Percentiles rank a stretch among this genome's conserved stretches.
phyloP scores from a whole-genome alignment of 192 early-diverging fungal genomes.

The Backusella macrospora region DNA sequence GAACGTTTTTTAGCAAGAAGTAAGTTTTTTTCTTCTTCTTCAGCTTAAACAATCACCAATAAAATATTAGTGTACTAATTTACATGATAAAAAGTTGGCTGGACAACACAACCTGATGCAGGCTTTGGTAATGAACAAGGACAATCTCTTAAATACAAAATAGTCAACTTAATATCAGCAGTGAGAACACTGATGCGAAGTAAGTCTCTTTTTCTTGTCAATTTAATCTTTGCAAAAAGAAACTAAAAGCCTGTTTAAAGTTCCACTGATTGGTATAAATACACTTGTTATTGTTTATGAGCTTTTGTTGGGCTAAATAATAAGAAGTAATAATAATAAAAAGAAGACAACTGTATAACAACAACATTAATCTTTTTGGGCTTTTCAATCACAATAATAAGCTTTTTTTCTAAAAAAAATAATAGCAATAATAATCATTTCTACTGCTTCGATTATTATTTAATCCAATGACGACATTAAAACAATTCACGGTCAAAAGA shows the following conservation, averaged over 20 bases:
- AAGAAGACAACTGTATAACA: background rate
- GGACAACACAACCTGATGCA: constrained; percentile 51
- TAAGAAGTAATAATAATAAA: background rate
- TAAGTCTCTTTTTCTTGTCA: constrained; percentile 43
- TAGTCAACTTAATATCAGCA: constrained; percentile 89
- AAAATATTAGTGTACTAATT: constrained; percentile 6
- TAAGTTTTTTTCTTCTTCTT: constrained; percentile 48
- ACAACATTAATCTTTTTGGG: too few relatives aligned
- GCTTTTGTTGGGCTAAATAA: constrained; percentile 71
- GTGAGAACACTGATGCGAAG: constrained; percentile 88
- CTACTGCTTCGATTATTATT: too few relatives aligned
- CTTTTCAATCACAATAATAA: too few relatives aligned
- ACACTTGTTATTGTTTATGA: constrained; percentile 81
- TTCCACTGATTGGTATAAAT: constrained; percentile 83
- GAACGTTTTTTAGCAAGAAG: constrained; percentile 90
- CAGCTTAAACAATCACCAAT: too few relatives aligned
- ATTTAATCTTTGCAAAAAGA: too few relatives aligned
- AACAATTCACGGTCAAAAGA: too few relatives aligned
- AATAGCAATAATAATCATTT: too few relatives aligned
- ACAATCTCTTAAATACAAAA: constrained; percentile 74
- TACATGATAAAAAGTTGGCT: constrained; percentile 29
- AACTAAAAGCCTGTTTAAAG: constrained; percentile 35
- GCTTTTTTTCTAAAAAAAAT: too few relatives aligned
- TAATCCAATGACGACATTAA: too few relatives aligned
- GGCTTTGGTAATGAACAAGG: constrained; percentile 63